These are phyloP conservation scores for Trypethelium eluteriae DNA, from an alignment of 495 filamentous ascomycete genomes.

Conservation along the genomic window DNA sequence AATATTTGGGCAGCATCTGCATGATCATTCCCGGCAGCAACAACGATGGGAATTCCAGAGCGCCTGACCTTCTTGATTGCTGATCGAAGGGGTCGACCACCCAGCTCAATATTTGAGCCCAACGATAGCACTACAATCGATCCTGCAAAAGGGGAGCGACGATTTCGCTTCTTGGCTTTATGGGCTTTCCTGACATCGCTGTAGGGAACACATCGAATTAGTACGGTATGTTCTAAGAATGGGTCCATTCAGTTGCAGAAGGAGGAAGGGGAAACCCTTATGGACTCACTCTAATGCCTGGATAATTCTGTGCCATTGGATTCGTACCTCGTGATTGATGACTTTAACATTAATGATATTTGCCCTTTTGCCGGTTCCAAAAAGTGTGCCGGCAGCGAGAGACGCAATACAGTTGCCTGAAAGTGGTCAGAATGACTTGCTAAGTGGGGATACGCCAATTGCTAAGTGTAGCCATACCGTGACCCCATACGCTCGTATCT, in stretches of 20 bases:
- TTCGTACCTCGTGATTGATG: not conserved
- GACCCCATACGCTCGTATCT: not conserved
- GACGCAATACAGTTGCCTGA: not conserved
- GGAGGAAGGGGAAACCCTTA: not conserved
- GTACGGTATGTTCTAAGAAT: not conserved
- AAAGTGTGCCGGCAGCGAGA: not conserved
- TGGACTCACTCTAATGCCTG: not conserved
- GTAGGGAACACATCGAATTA: not conserved
- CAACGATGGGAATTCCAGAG: not conserved
- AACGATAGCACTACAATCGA: not conserved
- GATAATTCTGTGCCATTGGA: not conserved
- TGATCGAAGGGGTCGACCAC: not conserved
- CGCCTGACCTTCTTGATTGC: not conserved
- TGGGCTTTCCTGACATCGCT: constrained; percentile 2
- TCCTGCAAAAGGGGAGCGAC: not conserved
- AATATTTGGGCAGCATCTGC: not conserved
- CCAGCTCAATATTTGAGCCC: not conserved
- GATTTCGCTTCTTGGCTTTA: not conserved
- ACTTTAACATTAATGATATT: constrained; percentile 8
- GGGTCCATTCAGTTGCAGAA: not conserved
- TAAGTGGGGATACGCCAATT: not conserved
- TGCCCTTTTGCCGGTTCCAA: not conserved
- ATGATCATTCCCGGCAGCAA: not conserved
- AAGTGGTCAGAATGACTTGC: not conserved
- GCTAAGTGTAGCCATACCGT: not conserved